These are phyloP conservation scores for Pseudognaphalium luteoalbum DNA, from an alignment of 129 eudicot genomes.

Conservation along the genomic window DNA sequence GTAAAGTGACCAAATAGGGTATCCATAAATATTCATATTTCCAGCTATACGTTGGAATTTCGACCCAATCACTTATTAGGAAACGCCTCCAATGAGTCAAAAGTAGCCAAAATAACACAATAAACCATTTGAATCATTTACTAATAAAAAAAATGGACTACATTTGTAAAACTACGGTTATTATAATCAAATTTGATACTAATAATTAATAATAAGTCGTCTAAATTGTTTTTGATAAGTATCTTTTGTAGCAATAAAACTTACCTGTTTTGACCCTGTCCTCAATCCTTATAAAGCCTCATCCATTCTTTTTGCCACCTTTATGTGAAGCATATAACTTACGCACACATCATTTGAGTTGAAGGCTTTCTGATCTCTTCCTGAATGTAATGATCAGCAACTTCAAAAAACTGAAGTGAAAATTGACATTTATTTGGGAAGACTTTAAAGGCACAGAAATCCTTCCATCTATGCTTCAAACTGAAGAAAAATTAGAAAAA, in stretches of 20 bases:
- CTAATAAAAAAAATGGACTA: neutral
- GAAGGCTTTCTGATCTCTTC: constrained; percentile 70
- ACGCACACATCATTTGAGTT: constrained; percentile 60
- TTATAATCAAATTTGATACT: too few relatives aligned
- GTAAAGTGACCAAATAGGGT: neutral
- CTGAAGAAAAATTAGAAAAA: constrained; percentile 19
- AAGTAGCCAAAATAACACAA: neutral
- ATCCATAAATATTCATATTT: neutral
- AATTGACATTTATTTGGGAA: constrained; percentile 71
- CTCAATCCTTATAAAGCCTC: too few relatives aligned
- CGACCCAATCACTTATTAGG: neutral
- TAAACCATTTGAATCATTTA: neutral
- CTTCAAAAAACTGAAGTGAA: constrained; percentile 72
- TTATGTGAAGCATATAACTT: constrained; percentile 20
- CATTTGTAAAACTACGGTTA: too few relatives aligned
- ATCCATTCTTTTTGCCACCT: too few relatives aligned
- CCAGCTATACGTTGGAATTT: neutral
- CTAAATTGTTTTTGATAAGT: too few relatives aligned
- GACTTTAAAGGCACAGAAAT: constrained; percentile 66
- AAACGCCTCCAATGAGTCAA: neutral
- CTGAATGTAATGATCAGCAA: constrained; percentile 81
- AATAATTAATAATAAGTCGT: too few relatives aligned
- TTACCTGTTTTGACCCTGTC: too few relatives aligned
- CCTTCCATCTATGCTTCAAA: constrained; percentile 66
- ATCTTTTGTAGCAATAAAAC: neutral